A percentile compares a stretch with the other conserved stretches of the same genome.
Conservation (phyloP, 2,329 filamentous ascomycete genomes). For the Trichophyton rubrum region DNA sequence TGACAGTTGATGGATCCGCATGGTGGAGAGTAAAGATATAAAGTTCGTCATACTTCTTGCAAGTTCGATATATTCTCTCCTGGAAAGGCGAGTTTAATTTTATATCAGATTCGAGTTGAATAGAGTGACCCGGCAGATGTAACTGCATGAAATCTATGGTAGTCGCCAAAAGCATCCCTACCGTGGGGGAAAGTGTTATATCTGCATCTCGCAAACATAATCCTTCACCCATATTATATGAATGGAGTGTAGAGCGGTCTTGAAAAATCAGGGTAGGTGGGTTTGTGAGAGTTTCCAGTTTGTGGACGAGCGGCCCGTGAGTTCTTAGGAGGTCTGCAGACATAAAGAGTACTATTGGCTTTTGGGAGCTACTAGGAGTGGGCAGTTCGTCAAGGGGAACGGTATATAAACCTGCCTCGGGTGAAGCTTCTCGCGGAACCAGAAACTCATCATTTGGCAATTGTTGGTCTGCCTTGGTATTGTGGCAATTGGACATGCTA, state of each 20-base stretch:
- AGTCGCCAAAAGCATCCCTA: slow-evolving; percentile 58
- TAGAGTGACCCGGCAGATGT: slow-evolving; percentile 49
- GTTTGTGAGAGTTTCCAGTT: slow-evolving; percentile 11
- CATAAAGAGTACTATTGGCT: slow-evolving; percentile 4
- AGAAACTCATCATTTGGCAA: background rate
- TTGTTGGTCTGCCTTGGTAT: background rate
- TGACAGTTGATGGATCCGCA: background rate
- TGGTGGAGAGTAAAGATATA: slow-evolving; percentile 42
- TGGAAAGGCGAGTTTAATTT: slow-evolving; percentile 36
- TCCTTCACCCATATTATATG: background rate
- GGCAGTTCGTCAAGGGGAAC: background rate
- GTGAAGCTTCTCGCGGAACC: background rate
- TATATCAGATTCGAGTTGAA: background rate
- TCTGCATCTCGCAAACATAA: slow-evolving; percentile 40
- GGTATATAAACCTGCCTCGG: background rate
- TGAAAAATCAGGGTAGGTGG: slow-evolving; percentile 16
- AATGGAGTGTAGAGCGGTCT: slow-evolving; percentile 10
- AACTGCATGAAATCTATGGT: slow-evolving; percentile 61
- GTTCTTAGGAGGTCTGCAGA: slow-evolving; percentile 19
- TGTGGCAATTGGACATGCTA: slow-evolving; percentile 14
- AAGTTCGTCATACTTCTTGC: slow-evolving; percentile 53
- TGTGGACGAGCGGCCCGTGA: slow-evolving; percentile 15
- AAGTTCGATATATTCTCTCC: slow-evolving; percentile 42
- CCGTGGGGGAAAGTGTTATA: slow-evolving; percentile 55
- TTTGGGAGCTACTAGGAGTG: background rate